Evolutionary conservation across 2,329 filamentous ascomycete genomes (phyloP).

Genomic region (Aspergillus japonicus): DNA sequence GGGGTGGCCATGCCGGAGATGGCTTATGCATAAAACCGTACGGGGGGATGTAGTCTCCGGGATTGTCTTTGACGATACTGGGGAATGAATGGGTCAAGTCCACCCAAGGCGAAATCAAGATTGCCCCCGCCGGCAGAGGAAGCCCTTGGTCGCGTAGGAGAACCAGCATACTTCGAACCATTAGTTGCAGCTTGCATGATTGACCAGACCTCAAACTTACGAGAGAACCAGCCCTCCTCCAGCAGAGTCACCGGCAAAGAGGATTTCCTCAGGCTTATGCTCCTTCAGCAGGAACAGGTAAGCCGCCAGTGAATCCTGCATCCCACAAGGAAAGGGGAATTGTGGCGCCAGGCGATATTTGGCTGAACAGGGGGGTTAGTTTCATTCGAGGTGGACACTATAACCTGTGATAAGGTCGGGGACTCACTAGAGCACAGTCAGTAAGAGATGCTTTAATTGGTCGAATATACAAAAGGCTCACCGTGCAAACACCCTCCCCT

Average conservation of each 20-base stretch:
- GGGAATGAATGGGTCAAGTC: conserved; percentile 95
- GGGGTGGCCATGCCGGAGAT: conserved; percentile 87
- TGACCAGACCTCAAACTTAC: conserved; percentile 25
- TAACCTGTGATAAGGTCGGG: background rate
- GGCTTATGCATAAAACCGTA: conserved; percentile 89
- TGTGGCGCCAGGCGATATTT: conserved; percentile 86
- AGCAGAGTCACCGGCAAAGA: conserved; percentile 89
- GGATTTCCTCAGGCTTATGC: conserved; percentile 76
- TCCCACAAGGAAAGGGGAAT: conserved; percentile 90
- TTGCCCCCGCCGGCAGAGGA: conserved; percentile 81
- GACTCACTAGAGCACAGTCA: conserved; percentile 27
- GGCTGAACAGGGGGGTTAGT: conserved; percentile 40
- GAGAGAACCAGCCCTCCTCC: conserved; percentile 85
- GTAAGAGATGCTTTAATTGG: conserved; percentile 2
- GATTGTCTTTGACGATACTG: conserved; percentile 70
- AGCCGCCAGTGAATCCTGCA: conserved; percentile 84
- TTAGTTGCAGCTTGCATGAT: conserved; percentile 20
- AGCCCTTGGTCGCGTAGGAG: conserved; percentile 77
- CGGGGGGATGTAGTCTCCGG: conserved; percentile 82
- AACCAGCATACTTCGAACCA: conserved; percentile 62
- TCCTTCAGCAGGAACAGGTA: conserved; percentile 78
- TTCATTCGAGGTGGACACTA: background rate
- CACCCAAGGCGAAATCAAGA: conserved; percentile 93
- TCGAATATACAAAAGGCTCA: conserved; percentile 23
- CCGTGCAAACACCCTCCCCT: conserved; percentile 80